phyloP scores from a whole-genome alignment of 2,329 filamentous ascomycete genomes.

The Pezicula rhizophila region DNA sequence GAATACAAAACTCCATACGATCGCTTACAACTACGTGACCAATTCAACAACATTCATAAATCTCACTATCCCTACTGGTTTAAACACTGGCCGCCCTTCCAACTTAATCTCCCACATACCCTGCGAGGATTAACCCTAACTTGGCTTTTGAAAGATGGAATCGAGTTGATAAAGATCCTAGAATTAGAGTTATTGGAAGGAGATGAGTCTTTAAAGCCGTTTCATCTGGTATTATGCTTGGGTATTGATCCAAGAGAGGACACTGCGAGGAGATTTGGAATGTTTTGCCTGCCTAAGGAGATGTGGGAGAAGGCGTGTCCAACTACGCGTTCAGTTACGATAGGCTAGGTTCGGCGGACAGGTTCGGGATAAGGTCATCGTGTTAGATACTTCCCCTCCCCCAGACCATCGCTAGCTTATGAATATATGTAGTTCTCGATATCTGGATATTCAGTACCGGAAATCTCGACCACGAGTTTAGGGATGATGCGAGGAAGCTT shows the following conservation, averaged over 20 bases:
- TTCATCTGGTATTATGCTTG: background rate
- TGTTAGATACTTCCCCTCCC: background rate
- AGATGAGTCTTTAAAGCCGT: background rate
- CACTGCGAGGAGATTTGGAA: background rate
- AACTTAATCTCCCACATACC: background rate
- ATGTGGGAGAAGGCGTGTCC: conserved; percentile 1
- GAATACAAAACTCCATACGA: no score
- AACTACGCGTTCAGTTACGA: background rate
- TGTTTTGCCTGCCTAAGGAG: conserved; percentile 1
- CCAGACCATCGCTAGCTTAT: no score
- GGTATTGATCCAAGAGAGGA: background rate
- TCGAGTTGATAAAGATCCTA: conserved; percentile 1
- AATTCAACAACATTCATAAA: no score
- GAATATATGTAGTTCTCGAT: no score
- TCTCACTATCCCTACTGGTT: no score
- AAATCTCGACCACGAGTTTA: no score
- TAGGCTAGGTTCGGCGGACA: no score
- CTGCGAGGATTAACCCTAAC: conserved; percentile 1
- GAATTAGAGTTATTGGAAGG: background rate
- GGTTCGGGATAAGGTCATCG: no score
- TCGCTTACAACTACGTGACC: no score
- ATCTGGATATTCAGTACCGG: no score
- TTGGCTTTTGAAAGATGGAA: conserved; percentile 1
- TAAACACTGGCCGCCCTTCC: background rate
- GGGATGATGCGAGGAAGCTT: no score